Evolutionary conservation across 257 asterid genomes (phyloP).

Genomic region (Leptodermis oblonga): DNA sequence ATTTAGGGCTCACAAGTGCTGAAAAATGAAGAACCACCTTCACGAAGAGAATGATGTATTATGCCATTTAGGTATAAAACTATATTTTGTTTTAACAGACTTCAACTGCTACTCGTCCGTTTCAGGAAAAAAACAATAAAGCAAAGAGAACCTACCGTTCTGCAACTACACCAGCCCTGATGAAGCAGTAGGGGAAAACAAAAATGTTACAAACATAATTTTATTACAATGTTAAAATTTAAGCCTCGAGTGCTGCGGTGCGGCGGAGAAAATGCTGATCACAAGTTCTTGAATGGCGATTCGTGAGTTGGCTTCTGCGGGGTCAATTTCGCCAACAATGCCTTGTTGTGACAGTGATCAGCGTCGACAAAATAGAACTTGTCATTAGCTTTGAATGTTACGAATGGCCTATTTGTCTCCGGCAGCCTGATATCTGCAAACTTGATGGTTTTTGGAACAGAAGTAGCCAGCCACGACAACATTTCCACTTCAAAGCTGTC

Average conservation of each 20-base stretch:
- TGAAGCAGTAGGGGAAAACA: not conserved
- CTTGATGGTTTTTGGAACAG: slow-evolving; percentile 52
- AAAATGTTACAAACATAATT: not conserved
- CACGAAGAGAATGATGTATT: too few species aligned
- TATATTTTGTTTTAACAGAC: too few species aligned
- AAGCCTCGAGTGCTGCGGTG: slow-evolving; percentile 1
- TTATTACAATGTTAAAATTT: not conserved
- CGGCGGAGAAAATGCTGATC: slow-evolving; percentile 17
- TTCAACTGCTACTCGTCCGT: too few species aligned
- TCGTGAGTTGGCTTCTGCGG: slow-evolving; percentile 54
- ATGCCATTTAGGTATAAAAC: too few species aligned
- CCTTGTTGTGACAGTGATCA: slow-evolving; percentile 86
- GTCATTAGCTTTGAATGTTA: slow-evolving; percentile 73
- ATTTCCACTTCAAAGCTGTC: slow-evolving; percentile 89
- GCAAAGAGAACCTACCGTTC: not conserved
- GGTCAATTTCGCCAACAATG: slow-evolving; percentile 71
- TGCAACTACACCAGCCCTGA: not conserved
- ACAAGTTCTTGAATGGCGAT: slow-evolving; percentile 75
- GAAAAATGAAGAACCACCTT: too few species aligned
- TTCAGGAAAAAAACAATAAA: not conserved
- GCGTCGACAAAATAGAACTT: slow-evolving; percentile 69
- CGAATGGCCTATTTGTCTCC: slow-evolving; percentile 78
- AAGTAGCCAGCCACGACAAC: slow-evolving; percentile 92
- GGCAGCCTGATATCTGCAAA: slow-evolving; percentile 79
- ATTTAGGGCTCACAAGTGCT: too few species aligned